phyloP scores from a whole-genome alignment of 495 filamentous ascomycete species.

The Talaromyces thailandensis region DNA sequence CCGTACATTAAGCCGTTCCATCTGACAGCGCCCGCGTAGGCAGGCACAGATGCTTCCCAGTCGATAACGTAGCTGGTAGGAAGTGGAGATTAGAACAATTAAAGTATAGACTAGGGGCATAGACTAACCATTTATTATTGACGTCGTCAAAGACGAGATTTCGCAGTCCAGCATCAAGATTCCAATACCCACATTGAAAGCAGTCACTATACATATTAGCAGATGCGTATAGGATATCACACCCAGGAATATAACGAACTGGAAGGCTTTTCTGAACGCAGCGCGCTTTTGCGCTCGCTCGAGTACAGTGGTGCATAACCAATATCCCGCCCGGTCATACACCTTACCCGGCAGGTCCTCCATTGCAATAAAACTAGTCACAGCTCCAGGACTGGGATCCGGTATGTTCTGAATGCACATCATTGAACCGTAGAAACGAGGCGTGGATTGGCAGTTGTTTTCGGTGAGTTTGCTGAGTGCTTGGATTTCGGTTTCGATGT shows the following conservation, averaged over 20 bases:
- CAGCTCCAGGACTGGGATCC: background rate
- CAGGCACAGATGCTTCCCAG: background rate
- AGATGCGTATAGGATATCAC: background rate
- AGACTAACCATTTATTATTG: background rate
- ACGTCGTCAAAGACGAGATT: background rate
- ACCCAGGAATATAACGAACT: background rate
- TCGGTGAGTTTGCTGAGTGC: background rate
- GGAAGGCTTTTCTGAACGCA: background rate
- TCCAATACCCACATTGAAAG: background rate
- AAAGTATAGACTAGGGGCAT: background rate
- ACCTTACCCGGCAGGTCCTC: background rate
- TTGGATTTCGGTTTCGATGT: background rate
- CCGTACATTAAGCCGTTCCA: background rate
- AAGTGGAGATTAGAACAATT: background rate
- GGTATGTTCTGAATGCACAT: background rate
- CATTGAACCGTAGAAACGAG: background rate
- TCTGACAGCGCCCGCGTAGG: background rate
- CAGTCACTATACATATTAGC: background rate
- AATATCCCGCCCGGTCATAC: background rate
- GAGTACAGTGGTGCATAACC: background rate
- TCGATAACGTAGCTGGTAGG: background rate
- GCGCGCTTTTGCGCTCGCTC: background rate
- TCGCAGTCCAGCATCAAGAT: background rate
- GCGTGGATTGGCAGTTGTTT: background rate
- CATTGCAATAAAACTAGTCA: background rate